Evolutionary conservation across 2,329 filamentous ascomycete genomes (phyloP).

Genomic region (Aspergillus ibericus): DNA sequence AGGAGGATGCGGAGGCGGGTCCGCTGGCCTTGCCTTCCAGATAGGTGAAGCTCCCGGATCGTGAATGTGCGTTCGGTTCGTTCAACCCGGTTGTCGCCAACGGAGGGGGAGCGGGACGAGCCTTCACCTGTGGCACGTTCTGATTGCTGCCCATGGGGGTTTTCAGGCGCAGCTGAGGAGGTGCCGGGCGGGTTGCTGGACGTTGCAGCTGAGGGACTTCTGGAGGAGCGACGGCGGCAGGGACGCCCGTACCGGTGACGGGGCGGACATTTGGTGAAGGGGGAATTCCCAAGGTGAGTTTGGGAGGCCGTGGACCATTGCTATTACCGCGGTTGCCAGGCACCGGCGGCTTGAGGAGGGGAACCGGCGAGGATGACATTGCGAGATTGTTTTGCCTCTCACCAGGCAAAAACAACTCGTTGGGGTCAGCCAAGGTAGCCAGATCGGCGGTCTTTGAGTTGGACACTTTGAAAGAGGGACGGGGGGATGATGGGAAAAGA

Average conservation of each 20-base stretch:
- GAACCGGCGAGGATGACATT: conserved; percentile 71
- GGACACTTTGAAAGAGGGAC: conserved; percentile 19
- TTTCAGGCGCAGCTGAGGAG: conserved; percentile 79
- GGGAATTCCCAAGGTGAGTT: conserved; percentile 86
- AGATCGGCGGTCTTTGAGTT: conserved; percentile 31
- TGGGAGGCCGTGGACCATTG: conserved; percentile 66
- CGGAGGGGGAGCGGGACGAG: conserved; percentile 58
- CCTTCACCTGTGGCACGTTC: conserved; percentile 65
- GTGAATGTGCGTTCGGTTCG: conserved; percentile 76
- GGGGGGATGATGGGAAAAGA: conserved; percentile 3
- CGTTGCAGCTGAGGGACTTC: conserved; percentile 35
- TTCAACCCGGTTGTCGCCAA: conserved; percentile 70
- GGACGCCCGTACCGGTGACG: conserved; percentile 54
- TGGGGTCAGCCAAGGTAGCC: conserved; percentile 40
- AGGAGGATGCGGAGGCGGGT: conserved; percentile 81
- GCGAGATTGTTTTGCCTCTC: conserved; percentile 47
- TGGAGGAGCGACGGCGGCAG: conserved; percentile 24
- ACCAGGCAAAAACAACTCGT: conserved; percentile 43
- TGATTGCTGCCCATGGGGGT: conserved; percentile 80
- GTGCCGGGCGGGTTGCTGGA: conserved; percentile 56
- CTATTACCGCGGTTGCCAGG: conserved; percentile 65
- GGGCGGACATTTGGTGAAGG: conserved; percentile 80
- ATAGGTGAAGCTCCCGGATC: conserved; percentile 79
- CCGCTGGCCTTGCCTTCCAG: conserved; percentile 75
- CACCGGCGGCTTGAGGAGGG: conserved; percentile 79